These are phyloP conservation scores for Pseudodiploospora longispora DNA, from an alignment of 2,329 filamentous ascomycete species.

Conservation along the genomic window DNA sequence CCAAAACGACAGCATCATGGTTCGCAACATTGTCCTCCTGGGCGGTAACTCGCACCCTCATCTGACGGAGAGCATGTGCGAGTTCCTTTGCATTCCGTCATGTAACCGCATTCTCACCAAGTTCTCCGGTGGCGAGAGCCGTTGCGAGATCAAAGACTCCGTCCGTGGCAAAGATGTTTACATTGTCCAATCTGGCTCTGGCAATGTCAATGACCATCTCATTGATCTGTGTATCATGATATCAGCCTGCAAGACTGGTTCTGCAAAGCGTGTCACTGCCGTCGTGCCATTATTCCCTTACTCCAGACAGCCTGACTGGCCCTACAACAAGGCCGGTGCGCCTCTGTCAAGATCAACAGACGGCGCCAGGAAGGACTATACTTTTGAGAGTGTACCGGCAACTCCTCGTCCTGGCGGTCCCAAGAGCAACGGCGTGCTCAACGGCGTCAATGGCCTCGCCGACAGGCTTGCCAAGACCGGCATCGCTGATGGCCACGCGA, in stretches of 20 bases:
- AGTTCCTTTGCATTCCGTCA: slow-evolving; percentile 76
- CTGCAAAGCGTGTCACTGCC: slow-evolving; percentile 84
- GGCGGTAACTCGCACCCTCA: slow-evolving; percentile 88
- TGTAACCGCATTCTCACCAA: slow-evolving; percentile 80
- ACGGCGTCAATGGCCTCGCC: slow-evolving; percentile 61
- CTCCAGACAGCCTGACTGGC: slow-evolving; percentile 89
- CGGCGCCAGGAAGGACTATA: slow-evolving; percentile 55
- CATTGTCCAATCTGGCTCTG: slow-evolving; percentile 90
- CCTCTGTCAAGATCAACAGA: slow-evolving; percentile 66
- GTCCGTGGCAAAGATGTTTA: slow-evolving; percentile 98
- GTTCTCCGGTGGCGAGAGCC: slow-evolving; percentile 91
- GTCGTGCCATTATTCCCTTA: slow-evolving; percentile 95
- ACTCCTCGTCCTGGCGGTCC: slow-evolving; percentile 69
- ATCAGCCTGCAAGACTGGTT: slow-evolving; percentile 93
- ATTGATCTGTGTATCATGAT: slow-evolving; percentile 97
- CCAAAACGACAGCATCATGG: slow-evolving; percentile 49
- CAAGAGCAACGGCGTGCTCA: slow-evolving; percentile 57
- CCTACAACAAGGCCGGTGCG: slow-evolving; percentile 91
- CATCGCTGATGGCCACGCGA: slow-evolving; percentile 38
- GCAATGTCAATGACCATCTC: slow-evolving; percentile 90
- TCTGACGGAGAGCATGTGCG: slow-evolving; percentile 80
- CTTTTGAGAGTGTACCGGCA: slow-evolving; percentile 85
- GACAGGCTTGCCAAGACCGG: slow-evolving; percentile 63
- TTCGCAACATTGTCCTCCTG: slow-evolving; percentile 89
- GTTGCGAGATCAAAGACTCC: slow-evolving; percentile 92